A percentile compares a stretch with the other conserved stretches of the same genome.
phyloP scores from a whole-genome alignment of 2,329 filamentous ascomycete genomes.

The Fonsecaea nubica region DNA sequence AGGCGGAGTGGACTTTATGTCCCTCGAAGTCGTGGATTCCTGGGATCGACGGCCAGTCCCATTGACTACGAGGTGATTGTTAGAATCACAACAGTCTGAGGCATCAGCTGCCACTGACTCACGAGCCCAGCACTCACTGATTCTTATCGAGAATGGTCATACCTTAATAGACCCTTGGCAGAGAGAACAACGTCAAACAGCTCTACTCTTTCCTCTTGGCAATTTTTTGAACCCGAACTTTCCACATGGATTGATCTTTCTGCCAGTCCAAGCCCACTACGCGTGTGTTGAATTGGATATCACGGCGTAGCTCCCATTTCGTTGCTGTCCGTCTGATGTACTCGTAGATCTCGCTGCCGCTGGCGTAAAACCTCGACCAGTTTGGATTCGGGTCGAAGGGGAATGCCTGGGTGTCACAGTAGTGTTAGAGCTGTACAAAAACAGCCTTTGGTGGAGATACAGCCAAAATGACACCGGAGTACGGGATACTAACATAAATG shows the following conservation, averaged over 20 bases:
- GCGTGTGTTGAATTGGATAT: conserved; percentile 46
- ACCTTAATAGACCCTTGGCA: conserved; percentile 61
- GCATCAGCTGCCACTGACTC: conserved; percentile 40
- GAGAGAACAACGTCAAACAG: conserved; percentile 56
- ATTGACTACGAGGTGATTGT: background rate
- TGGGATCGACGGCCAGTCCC: conserved; percentile 42
- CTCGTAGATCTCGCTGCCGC: conserved; percentile 50
- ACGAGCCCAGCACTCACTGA: conserved; percentile 43
- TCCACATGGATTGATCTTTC: conserved; percentile 10
- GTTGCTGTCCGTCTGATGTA: conserved; percentile 50
- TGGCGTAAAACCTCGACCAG: conserved; percentile 52
- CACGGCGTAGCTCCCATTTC: conserved; percentile 50
- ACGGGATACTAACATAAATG: conserved; percentile 62
- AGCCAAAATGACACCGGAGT: conserved; percentile 50
- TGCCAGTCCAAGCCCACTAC: background rate
- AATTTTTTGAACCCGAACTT: conserved; percentile 15
- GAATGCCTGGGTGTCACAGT: conserved; percentile 24
- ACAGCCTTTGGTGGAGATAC: no score
- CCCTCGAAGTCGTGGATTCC: conserved; percentile 42
- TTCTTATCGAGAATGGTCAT: no score
- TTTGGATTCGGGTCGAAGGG: conserved; percentile 52
- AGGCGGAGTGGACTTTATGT: conserved; percentile 41
- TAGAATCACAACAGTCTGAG: no score
- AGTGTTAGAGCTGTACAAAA: conserved; percentile 12
- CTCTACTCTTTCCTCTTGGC: no score